Base-by-base conservation (phyloP, 768 basidiomycete genomes). In the Gyrodon lividus region DNA sequence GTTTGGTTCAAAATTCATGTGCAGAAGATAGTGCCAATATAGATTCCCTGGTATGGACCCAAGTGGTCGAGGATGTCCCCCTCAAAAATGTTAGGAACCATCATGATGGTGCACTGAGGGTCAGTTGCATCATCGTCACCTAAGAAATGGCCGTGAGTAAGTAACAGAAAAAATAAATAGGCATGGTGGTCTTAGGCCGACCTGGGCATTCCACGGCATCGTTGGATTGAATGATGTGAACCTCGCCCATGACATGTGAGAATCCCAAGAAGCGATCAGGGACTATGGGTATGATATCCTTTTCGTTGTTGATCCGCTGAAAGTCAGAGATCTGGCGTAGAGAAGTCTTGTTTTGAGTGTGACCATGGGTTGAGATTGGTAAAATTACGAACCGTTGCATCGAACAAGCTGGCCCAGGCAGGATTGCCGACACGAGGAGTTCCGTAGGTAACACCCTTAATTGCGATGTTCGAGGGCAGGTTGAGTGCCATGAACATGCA, bases 121-220 rank as follows among this genome's bases (percentile, higher is more conserved):
- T 82, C 79, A 13, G 71, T 75, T 5, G 73, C 73, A 54, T 87
- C 78, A 60, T 87, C 85, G 49, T 81, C 67, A 0, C 77, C 79
- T 77, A 37, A 22, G 28, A 40, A 9, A 16, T 10, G 22, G 22
- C 6, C 28, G n/a, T 22, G 26, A 10, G 20, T 34, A 28, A 33
- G 30, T 34, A 28, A 33, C 24, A n/a, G 22, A 48, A 23, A 17
- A 17, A 28, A n/a, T 24, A 20, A 23, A 46, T 34, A 13, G 37
- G 6, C 4, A 42, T 46, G 7, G 34, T 34, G 35, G 12, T 23
- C 43, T 6, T n/a, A 10, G 14, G 54, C 57, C 30, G 23, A 68
- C 77, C 75, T 6, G 75, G 70, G 61, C 77, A 80, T 39, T 68
- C 54, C n/a, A 74, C 68, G 3, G 66, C 74, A 14, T 72, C 64